phyloP scores from a whole-genome alignment of 768 basidiomycete species.

The Tricholoma terreum region DNA sequence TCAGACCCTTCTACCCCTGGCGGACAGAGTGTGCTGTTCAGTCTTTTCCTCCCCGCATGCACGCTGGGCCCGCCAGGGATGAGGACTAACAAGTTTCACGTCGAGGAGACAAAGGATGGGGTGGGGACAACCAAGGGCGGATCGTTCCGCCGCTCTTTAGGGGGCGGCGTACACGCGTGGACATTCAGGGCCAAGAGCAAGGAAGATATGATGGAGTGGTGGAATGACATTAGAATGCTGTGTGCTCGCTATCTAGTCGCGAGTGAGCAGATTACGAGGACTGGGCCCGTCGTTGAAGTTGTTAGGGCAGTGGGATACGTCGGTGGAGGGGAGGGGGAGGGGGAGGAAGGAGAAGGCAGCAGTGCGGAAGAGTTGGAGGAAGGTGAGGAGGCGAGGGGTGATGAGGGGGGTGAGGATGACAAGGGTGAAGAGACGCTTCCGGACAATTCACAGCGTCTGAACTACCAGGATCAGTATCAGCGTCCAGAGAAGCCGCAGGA shows the following conservation, averaged over 20 bases:
- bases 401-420: conserved; percentile 43
- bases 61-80: conserved; percentile 88
- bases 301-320: conserved; percentile 86
- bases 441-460: conserved; percentile 53
- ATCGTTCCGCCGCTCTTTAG: conserved; percentile 38
- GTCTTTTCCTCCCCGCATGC: conserved; percentile 90
- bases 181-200: conserved; percentile 84
- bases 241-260: conserved; percentile 93
- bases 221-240: conserved; percentile 95
- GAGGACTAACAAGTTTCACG: conserved; percentile 94
- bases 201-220: conserved; percentile 99
- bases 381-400: conserved; percentile 32
- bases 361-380: conserved; percentile 59
- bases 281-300: conserved; percentile 89
- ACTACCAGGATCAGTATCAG: conserved; percentile 47
- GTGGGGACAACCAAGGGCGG: conserved; percentile 61
- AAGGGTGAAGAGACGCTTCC: conserved; percentile 41
- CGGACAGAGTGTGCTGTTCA: conserved; percentile 66
- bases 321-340: conserved; percentile 66
- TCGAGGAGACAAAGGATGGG: conserved; percentile 87
- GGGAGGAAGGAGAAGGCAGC: conserved; percentile 53
- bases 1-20: conserved; percentile 61
- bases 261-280: conserved; percentile 88
- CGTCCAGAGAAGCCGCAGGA: conserved; percentile 30
- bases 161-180: conserved; percentile 52